Percentiles rank a stretch among this genome's conserved stretches.
Evolutionary conservation across 2,329 filamentous ascomycete species (phyloP).

Genomic region (Xylaria sp.): DNA sequence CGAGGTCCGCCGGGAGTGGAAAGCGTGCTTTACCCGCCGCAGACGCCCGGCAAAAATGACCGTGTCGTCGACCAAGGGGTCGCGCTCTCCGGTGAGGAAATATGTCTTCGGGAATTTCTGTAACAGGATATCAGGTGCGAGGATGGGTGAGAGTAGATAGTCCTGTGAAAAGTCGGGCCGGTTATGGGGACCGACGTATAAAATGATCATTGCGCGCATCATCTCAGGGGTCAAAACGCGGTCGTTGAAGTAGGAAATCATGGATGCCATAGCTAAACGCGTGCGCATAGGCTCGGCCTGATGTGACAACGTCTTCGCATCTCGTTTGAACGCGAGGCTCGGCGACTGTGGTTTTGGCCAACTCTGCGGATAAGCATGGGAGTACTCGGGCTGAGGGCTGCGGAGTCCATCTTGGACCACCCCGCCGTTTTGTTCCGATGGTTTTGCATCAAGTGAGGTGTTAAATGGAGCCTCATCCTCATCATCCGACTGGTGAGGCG

Average conservation of each 20-base stretch:
- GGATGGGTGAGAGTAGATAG: constrained; percentile 84
- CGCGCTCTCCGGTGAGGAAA: constrained; percentile 91
- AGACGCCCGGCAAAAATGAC: constrained; percentile 92
- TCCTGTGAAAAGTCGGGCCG: constrained; percentile 91
- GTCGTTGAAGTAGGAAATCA: constrained; percentile 98
- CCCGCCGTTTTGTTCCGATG: constrained; percentile 19
- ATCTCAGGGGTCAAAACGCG: constrained; percentile 93
- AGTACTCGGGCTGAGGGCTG: constrained; percentile 53
- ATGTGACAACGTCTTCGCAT: constrained; percentile 45
- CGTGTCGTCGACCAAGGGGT: constrained; percentile 94
- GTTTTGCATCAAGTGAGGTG: constrained; percentile 15
- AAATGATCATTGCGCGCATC: constrained; percentile 98
- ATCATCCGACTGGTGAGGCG: constrained; percentile 79
- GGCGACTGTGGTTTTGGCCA: constrained; percentile 35
- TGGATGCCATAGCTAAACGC: constrained; percentile 90
- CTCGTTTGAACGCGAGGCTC: constrained; percentile 20
- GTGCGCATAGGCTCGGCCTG: constrained; percentile 69
- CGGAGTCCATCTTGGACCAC: constrained; percentile 29
- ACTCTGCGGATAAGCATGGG: constrained; percentile 49
- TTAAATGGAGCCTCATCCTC: constrained; percentile 57
- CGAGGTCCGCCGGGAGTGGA: constrained; percentile 53
- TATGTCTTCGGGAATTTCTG: constrained; percentile 91
- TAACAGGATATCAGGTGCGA: constrained; percentile 83
- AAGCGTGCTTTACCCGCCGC: constrained; percentile 72
- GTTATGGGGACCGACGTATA: constrained; percentile 93